Evolutionary conservation across 1,284 basidiomycete genomes (phyloP).

Genomic region (Melampsora abietis-canadensis): DNA sequence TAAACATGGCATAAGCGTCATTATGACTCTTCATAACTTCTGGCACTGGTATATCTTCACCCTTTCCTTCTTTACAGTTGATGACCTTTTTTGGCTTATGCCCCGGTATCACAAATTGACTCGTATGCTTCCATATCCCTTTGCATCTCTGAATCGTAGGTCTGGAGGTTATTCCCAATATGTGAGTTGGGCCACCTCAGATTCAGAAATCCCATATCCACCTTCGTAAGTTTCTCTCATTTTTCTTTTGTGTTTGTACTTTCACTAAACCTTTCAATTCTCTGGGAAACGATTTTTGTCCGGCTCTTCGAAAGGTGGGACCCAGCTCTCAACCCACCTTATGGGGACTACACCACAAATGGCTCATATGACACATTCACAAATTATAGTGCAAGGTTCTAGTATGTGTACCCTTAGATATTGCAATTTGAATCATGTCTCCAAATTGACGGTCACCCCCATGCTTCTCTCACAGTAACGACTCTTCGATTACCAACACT

Average conservation of each 20-base stretch:
- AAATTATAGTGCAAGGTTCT: constrained; percentile 46
- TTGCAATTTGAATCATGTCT: not conserved
- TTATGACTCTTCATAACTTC: constrained; percentile 47
- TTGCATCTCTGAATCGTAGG: constrained; percentile 15
- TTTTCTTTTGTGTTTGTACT: not conserved
- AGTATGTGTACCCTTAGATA: constrained; percentile 28
- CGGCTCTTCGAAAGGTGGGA: constrained; percentile 43
- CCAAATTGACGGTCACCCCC: no score
- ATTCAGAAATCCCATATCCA: constrained; percentile 47
- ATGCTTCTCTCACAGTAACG: constrained; percentile 12
- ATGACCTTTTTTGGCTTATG: not conserved
- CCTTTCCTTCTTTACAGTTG: not conserved
- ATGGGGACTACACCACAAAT: constrained; percentile 47
- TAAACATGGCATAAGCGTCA: constrained; percentile 46
- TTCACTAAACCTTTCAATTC: not conserved
- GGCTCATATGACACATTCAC: constrained; percentile 40
- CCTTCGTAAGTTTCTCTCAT: constrained; percentile 44
- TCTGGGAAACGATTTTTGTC: not conserved
- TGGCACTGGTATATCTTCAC: constrained; percentile 29
- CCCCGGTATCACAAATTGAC: no score
- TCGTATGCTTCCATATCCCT: no score
- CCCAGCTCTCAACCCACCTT: constrained; percentile 41
- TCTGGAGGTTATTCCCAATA: constrained; percentile 42
- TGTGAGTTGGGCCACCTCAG: constrained; percentile 46
- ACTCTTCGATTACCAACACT: constrained; percentile 24